Base-by-base conservation (phyloP, 129 eudicot species). In the Kitagawia praeruptora region DNA sequence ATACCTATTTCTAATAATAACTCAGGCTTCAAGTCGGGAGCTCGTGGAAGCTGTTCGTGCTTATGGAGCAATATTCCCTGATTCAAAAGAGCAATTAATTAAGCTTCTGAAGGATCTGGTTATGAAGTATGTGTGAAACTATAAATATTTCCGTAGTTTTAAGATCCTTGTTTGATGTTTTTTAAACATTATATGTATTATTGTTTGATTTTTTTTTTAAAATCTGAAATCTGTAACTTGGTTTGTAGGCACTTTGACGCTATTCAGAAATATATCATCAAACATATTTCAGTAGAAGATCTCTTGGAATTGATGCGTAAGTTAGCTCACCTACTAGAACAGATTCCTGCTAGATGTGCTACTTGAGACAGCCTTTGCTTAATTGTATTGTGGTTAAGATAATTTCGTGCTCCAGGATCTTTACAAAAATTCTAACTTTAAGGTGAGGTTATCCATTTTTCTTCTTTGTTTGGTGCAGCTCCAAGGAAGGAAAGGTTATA, bases 11-110 rank as follows among this genome's bases (percentile, higher is more conserved):
- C 74, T 31, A 31, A 27, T 73, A 53, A 83, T 74, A 84, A 74
- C 74, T 78, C 84, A 95, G 99, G 93, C 85, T 89, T 93, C 99
- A 49, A 87, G 89, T 83, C 89, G 89, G 85, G 94, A 95, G 78
- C 85, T 92, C 64, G 96, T 88, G 77, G 97, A 92, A 87, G 99
- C 97, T 76, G 85, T 95, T 79, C 91, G 97, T 41, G 99, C 99
- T 37, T 95, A 89, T 87, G 96, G 89, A 81, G 91, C 83, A 53
- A 89, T 95, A 81, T 92, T 95, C 75, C 92, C 93, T 86, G 93
- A 95, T 92, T 92, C 99, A 79, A 97, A 89, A 74, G 81, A 85
- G 78, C 91, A 95, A 58, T 85, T 92, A 71, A 87, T 85, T 76
- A 90, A 84, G 84, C 96, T 95, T 51, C 85, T 91, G 81, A 89